Evolutionary conservation across 768 basidiomycete species (phyloP), one percentile per base, ranked within the genome.

Genomic region (Cystofilobasidium ferigula): DNA sequence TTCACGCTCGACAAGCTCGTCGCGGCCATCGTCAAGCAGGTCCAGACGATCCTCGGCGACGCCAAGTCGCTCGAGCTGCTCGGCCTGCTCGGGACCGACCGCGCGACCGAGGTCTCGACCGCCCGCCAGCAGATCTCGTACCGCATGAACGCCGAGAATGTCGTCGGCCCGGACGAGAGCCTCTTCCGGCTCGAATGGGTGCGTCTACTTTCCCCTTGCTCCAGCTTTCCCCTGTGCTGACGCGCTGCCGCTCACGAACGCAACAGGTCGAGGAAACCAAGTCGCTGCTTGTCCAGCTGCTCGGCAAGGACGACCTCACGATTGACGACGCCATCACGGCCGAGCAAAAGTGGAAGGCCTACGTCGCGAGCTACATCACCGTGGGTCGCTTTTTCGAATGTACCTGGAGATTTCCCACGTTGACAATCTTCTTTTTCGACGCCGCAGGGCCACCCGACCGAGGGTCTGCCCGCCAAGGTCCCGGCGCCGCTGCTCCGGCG

Each of bases 1-100:
- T 98, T 94, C 76, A 97, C 95, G 1, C 74, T 99, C 72, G 95
- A 99, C 80, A 91, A 93, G 76, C 78, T 95, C 54, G 85, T 98
- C 64, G 85, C 83, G 16, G 85, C 86, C 26, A 82, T 97, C 60
- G 82, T 97, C 75, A 97, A 97, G 78, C 91, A 95, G 81, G 88
- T 89, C 28, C 92, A 95, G 74, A 87, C 85, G 2, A 84, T 94
- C 59, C 76, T 89, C 57, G 82, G 83, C 36, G 94, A 98, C 74
- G 80, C 82, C 78, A 88, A 86, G 74, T 88, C 87, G 64, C 89
- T 88, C 73, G 92, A 94, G 72, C 77, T 95, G 36, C 86, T 87
- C 83, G 79, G 81, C 34, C 76, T 92, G 60, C 78, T 94, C 47
- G 84, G 86, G 72, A 80, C 80, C 62, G 82, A 83, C 58, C 84